Evolutionary conservation across 1,284 basidiomycete species (phyloP).

Genomic region (Ceratobasidium sp.): DNA sequence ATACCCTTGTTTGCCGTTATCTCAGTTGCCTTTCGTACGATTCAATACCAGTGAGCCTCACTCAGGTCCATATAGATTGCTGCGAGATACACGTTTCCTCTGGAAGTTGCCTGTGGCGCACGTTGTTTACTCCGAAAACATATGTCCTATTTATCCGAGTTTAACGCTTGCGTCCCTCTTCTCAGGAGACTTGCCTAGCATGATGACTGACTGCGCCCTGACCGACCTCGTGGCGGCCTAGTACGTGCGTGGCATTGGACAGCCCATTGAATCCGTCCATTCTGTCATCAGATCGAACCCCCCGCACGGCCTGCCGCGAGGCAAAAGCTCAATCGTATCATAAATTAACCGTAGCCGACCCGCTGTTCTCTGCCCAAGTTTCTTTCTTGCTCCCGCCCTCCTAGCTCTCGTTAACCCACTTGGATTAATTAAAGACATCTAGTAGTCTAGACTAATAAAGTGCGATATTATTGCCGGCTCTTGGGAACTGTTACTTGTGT

Average conservation of each 20-base stretch:
- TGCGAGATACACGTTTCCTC: no score
- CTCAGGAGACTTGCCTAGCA: neutral
- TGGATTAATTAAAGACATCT: neutral
- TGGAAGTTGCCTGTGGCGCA: neutral
- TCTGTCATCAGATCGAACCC: conserved; percentile 7
- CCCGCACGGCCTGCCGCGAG: conserved; percentile 8
- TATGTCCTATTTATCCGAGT: neutral
- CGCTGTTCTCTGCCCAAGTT: neutral
- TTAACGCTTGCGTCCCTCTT: neutral
- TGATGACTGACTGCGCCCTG: neutral
- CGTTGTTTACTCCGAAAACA: neutral
- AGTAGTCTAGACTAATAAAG: neutral
- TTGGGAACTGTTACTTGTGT: neutral
- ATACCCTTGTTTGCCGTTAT: conserved; percentile 6
- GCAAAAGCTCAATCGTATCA: conserved; percentile 21
- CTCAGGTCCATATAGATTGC: no score
- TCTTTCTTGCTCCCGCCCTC: neutral
- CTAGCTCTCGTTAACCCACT: neutral
- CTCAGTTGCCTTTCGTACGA: neutral
- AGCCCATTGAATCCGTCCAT: conserved; percentile 1
- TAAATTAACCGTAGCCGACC: conserved; percentile 9
- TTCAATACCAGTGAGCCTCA: no score
- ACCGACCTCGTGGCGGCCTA: conserved; percentile 37
- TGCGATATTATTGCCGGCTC: neutral
- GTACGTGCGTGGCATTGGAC: neutral